phyloP scores from a whole-genome alignment of 305 asterid genomes.

The Fraxinus albicans region DNA sequence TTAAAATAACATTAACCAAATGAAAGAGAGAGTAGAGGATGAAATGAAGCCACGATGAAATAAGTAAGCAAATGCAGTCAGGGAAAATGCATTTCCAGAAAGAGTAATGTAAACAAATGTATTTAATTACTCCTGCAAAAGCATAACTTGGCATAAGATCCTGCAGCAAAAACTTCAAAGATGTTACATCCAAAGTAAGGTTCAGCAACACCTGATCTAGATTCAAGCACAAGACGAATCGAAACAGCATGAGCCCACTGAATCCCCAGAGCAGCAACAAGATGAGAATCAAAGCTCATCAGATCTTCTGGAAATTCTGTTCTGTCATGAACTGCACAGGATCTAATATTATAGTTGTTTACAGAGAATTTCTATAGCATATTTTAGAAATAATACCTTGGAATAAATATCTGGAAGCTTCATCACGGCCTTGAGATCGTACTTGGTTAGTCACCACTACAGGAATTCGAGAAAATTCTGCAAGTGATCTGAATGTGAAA shows the following conservation, averaged over 20 bases:
- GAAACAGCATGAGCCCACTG: conserved; percentile 94
- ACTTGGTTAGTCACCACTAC: conserved; percentile 89
- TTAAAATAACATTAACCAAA: neutral
- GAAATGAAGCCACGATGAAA: neutral
- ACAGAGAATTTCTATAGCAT: conserved; percentile 18
- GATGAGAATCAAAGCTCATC: conserved; percentile 57
- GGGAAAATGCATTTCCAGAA: neutral
- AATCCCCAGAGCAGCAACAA: conserved; percentile 88
- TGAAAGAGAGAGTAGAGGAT: neutral
- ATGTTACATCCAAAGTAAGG: conserved; percentile 13
- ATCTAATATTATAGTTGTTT: conserved; percentile 14
- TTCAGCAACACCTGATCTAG: conserved; percentile 60
- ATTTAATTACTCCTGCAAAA: neutral
- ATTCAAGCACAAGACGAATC: conserved; percentile 75
- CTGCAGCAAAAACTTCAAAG: conserved; percentile 16
- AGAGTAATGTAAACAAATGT: neutral
- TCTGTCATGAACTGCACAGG: conserved; percentile 48
- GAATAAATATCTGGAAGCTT: conserved; percentile 54
- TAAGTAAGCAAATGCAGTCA: neutral
- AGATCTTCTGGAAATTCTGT: conserved; percentile 35
- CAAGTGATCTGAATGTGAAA: conserved; percentile 61
- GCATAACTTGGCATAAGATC: conserved; percentile 8
- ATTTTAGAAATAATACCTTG: conserved; percentile 50
- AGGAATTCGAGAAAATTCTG: conserved; percentile 82
- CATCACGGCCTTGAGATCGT: conserved; percentile 65